These are phyloP conservation scores for Xylaria flabelliformis DNA, from an alignment of 495 filamentous ascomycete species.

Conservation along the genomic window DNA sequence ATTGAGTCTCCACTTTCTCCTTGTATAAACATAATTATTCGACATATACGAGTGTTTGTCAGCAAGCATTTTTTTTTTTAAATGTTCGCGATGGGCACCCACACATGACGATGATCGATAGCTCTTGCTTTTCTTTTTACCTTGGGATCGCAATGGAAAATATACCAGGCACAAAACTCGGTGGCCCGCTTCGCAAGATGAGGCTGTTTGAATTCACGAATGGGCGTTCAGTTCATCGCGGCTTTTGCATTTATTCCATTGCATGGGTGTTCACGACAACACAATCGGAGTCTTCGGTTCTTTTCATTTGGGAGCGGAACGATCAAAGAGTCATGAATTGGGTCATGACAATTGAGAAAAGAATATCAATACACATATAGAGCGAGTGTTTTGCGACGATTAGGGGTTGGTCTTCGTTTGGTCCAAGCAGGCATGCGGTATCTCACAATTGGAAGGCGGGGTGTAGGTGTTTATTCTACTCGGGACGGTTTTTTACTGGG, in stretches of 20 bases:
- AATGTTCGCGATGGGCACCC: slow-evolving; percentile 33
- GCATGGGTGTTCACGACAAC: slow-evolving; percentile 48
- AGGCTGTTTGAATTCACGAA: slow-evolving; percentile 41
- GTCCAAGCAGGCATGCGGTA: slow-evolving; percentile 41
- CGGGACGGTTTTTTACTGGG: slow-evolving; percentile 38
- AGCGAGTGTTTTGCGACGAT: slow-evolving; percentile 46
- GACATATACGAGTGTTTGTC: slow-evolving; percentile 44
- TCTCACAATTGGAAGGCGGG: slow-evolving; percentile 38
- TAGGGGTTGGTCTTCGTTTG: slow-evolving; percentile 38
- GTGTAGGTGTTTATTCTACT: slow-evolving; percentile 40
- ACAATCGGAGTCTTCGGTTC: slow-evolving; percentile 45
- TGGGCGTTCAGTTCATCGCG: slow-evolving; percentile 41
- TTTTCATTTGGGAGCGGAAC: slow-evolving; percentile 44
- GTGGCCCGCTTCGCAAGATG: slow-evolving; percentile 44
- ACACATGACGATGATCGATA: slow-evolving; percentile 46
- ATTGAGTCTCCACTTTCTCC: slow-evolving; percentile 39
- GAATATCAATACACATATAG: slow-evolving; percentile 45
- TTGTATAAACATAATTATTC: slow-evolving; percentile 46
- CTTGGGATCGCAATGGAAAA: slow-evolving; percentile 38
- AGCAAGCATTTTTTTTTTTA: slow-evolving; percentile 19
- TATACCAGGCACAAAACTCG: slow-evolving; percentile 32
- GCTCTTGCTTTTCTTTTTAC: slow-evolving; percentile 41
- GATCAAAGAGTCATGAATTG: slow-evolving; percentile 45
- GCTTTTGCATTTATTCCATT: slow-evolving; percentile 47
- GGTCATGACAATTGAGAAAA: slow-evolving; percentile 46